A percentile compares a stretch with the other conserved stretches of the same genome.
These are phyloP conservation scores for Moelleriella libera DNA, from an alignment of 2,329 filamentous ascomycete species.

Conservation along the genomic window DNA sequence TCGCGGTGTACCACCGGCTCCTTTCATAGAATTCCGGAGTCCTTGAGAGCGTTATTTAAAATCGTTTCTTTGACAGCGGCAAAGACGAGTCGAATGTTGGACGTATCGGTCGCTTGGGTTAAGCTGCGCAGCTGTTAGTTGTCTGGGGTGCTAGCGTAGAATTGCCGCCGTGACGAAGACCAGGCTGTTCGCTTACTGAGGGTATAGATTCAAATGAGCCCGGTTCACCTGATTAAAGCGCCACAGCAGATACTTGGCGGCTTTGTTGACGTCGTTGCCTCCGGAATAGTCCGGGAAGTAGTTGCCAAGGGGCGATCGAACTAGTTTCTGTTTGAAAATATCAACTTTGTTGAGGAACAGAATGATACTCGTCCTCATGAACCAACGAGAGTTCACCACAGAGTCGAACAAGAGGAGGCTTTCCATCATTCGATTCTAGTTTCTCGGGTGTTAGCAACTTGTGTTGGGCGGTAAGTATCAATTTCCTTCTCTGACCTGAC, in stretches of 20 bases:
- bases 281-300: conserved; percentile 98
- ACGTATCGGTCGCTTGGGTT: conserved; percentile 97
- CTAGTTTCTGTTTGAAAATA: conserved; percentile 90
- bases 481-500: conserved; percentile 53
- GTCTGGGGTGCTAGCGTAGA: no score
- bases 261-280: conserved; percentile 94
- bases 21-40: conserved; percentile 80
- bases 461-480: background rate
- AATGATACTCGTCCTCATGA: conserved; percentile 97
- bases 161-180: no score
- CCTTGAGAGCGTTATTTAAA: conserved; percentile 92
- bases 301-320: conserved; percentile 75
- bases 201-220: conserved; percentile 90
- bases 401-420: conserved; percentile 93
- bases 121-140: conserved; percentile 40
- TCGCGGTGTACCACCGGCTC: background rate
- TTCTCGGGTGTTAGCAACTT: no score
- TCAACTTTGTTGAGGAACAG: conserved; percentile 98
- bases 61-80: conserved; percentile 98
- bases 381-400: conserved; percentile 97
- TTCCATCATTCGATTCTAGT: conserved; percentile 98
- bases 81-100: conserved; percentile 94
- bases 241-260: conserved; percentile 95
- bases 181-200: conserved; percentile 56
- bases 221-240: conserved; percentile 97